Percentiles rank a stretch among this genome's conserved stretches.
Conservation (phyloP, 202 grass and related monocot genomes). For the Brachypodium distachyon region DNA sequence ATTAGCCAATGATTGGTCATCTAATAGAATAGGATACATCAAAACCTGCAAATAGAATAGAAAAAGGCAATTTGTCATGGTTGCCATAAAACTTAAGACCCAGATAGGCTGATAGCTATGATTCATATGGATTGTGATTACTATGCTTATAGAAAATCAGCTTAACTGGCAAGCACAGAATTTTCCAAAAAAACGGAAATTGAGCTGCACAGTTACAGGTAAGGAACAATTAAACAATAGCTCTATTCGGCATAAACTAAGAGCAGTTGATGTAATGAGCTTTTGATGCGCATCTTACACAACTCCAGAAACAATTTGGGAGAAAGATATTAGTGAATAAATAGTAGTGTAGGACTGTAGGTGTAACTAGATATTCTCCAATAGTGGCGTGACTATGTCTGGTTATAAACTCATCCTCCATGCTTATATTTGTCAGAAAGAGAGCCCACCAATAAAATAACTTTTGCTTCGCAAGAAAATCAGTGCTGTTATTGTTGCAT, state of each 20-base stretch:
- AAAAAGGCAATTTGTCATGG: background rate
- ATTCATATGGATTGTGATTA: background rate
- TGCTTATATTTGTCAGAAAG: background rate
- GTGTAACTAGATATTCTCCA: conserved; percentile 4
- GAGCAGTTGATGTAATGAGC: background rate
- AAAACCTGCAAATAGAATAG: conserved; percentile 54
- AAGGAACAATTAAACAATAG: background rate
- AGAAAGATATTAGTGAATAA: background rate
- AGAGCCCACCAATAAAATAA: background rate
- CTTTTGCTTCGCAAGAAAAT: conserved; percentile 8
- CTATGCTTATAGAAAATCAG: conserved; percentile 7
- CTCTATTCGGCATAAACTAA: background rate
- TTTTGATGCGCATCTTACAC: background rate
- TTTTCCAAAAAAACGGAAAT: background rate
- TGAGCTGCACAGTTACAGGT: background rate
- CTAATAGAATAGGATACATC: conserved; percentile 72
- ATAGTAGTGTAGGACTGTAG: background rate
- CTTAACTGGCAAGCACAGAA: background rate
- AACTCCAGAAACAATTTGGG: conserved; percentile 3
- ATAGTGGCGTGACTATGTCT: background rate
- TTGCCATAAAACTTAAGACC: conserved; percentile 1
- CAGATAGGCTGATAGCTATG: background rate
- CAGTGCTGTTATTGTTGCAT: background rate
- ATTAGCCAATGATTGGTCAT: conserved; percentile 70
- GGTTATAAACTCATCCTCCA: background rate